Conservation (phyloP, 768 basidiomycete species). For the Chlorophyllum brunneum region DNA sequence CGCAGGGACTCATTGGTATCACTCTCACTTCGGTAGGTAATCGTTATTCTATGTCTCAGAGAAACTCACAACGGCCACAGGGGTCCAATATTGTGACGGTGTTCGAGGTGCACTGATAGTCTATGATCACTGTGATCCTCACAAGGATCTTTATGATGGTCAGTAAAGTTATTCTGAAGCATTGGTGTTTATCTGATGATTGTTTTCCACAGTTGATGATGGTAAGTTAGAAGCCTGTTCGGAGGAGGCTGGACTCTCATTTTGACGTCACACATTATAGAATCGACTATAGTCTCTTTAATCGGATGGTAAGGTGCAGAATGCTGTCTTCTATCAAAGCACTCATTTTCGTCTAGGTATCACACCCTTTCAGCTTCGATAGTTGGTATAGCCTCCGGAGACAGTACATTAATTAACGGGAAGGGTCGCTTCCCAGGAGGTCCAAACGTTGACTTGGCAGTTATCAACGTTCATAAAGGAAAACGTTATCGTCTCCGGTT, state of each 20-base stretch:
- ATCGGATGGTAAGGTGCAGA: constrained; percentile 40
- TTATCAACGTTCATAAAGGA: constrained; percentile 38
- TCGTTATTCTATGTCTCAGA: not conserved
- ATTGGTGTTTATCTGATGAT: not conserved
- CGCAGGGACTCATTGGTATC: constrained; percentile 44
- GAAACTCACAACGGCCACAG: not conserved
- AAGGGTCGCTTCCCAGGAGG: constrained; percentile 42
- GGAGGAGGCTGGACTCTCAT: not conserved
- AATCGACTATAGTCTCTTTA: constrained; percentile 42
- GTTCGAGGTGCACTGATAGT: constrained; percentile 20
- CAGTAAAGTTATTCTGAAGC: not conserved
- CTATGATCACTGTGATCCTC: constrained; percentile 21
- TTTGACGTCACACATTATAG: constrained; percentile 6
- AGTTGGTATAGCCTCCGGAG: constrained; percentile 17
- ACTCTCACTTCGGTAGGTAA: constrained; percentile 15
- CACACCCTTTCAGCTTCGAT: constrained; percentile 25
- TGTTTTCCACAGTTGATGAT: not conserved
- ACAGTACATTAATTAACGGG: constrained; percentile 52
- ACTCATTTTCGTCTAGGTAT: constrained; percentile 26
- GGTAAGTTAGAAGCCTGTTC: not conserved
- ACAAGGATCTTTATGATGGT: constrained; percentile 24
- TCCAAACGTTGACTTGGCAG: constrained; percentile 33
- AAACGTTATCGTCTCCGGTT: constrained; percentile 53
- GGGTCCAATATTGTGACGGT: constrained; percentile 23
- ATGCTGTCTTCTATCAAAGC: not conserved